These are phyloP conservation scores for Mycosarcoma maydis DNA, from an alignment of 1,284 basidiomycete genomes.

Conservation along the genomic window DNA sequence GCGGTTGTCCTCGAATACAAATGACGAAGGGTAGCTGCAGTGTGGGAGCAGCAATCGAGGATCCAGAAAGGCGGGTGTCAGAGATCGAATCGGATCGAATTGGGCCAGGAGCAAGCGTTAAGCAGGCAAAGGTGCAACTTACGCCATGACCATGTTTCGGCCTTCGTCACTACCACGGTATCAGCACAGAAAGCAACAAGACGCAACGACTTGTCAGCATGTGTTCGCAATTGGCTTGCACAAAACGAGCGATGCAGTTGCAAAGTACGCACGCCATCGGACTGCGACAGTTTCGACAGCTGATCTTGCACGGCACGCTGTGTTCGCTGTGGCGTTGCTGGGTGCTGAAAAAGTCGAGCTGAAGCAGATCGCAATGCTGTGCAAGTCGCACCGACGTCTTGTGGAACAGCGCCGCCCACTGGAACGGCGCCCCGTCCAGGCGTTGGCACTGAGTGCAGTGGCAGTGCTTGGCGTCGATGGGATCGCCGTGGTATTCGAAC, in stretches of 20 bases:
- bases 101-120: too few species aligned
- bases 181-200: neutral
- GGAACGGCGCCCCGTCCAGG: constrained; percentile 57
- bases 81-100: neutral
- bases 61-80: neutral
- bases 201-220: too few species aligned
- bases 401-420: constrained; percentile 50
- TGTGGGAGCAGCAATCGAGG: too few species aligned
- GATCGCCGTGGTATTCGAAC: constrained; percentile 51
- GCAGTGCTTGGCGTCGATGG: constrained; percentile 54
- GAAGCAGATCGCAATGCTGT: constrained; percentile 36
- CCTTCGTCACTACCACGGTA: constrained; percentile 35
- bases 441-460: constrained; percentile 60
- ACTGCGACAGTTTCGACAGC: constrained; percentile 45
- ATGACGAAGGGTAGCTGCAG: constrained; percentile 40
- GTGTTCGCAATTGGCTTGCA: too few species aligned
- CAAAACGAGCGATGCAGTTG: neutral
- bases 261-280: constrained; percentile 34
- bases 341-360: constrained; percentile 47
- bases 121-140: constrained; percentile 7
- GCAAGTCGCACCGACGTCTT: constrained; percentile 49
- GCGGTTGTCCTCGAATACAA: constrained; percentile 34
- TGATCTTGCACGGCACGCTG: constrained; percentile 44
- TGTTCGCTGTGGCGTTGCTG: constrained; percentile 45
- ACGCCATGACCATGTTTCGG: constrained; percentile 50